Evolutionary conservation across 1,139 yeast genomes (phyloP).

Genomic region (Hyphopichia buzzinii): DNA sequence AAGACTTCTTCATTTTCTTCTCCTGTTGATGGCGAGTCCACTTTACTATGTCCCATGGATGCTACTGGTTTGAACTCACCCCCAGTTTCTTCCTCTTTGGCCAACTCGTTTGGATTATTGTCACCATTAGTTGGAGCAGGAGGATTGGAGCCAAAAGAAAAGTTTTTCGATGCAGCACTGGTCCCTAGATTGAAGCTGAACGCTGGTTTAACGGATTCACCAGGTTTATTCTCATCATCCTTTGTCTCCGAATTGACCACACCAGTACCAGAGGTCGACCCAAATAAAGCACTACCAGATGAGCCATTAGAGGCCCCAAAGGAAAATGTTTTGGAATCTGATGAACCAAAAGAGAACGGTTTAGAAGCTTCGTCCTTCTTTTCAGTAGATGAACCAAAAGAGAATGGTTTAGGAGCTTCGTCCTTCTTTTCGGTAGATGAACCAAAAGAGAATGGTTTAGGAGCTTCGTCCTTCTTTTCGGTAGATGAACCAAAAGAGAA

Average conservation of each 20-base stretch:
- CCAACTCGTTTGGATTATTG: constrained; percentile 21
- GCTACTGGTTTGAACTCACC: constrained; percentile 51
- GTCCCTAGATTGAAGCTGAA: constrained; percentile 8
- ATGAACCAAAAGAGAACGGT: constrained; percentile 6
- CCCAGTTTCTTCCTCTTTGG: constrained; percentile 39
- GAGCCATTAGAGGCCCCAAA: not conserved
- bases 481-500: constrained; percentile 15
- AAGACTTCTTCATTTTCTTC: constrained; percentile 76
- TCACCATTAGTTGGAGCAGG: constrained; percentile 14
- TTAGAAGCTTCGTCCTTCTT: constrained; percentile 1
- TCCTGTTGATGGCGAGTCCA: constrained; percentile 59
- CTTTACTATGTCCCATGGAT: constrained; percentile 39
- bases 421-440: constrained; percentile 5
- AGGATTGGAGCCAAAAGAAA: constrained; percentile 9
- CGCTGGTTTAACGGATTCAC: constrained; percentile 13
- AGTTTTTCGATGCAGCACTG: not conserved
- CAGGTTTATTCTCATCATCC: not conserved
- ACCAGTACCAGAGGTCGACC: constrained; percentile 4
- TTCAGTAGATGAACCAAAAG: constrained; percentile 14
- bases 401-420: constrained; percentile 10
- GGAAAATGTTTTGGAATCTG: constrained; percentile 5
- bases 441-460: constrained; percentile 14
- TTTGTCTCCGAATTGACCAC: constrained; percentile 8
- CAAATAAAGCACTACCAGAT: not conserved
- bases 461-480: constrained; percentile 7